phyloP scores from a whole-genome alignment of 2,329 filamentous ascomycete species.

The Beauveria australis region DNA sequence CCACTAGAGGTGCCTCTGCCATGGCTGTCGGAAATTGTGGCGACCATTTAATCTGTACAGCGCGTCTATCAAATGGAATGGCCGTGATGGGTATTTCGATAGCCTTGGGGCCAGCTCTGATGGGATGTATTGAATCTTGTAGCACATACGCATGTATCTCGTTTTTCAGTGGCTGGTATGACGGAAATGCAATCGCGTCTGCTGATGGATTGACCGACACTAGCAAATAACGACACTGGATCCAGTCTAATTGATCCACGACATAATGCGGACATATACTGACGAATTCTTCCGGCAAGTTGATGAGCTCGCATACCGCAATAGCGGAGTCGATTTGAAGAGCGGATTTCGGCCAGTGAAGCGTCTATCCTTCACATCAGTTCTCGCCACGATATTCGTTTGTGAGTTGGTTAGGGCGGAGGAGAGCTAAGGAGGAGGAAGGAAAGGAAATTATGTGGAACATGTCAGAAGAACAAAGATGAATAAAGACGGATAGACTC shows the following conservation, averaged over 20 bases:
- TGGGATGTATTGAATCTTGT: slow-evolving; percentile 18
- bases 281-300: slow-evolving; percentile 55
- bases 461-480: too few species aligned
- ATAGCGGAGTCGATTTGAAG: slow-evolving; percentile 53
- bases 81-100: slow-evolving; percentile 21
- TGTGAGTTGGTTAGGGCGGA: too few species aligned
- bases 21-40: too few species aligned
- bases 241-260: slow-evolving; percentile 71
- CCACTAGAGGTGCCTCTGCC: background rate
- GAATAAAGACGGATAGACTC: too few species aligned
- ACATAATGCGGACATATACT: slow-evolving; percentile 56
- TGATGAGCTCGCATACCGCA: slow-evolving; percentile 80
- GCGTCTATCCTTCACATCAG: background rate
- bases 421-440: too few species aligned
- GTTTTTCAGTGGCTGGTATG: slow-evolving; percentile 8
- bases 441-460: too few species aligned
- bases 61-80: slow-evolving; percentile 13
- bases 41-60: background rate
- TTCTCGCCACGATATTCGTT: too few species aligned
- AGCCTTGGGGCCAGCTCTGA: background rate
- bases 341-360: slow-evolving; percentile 58
- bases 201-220: slow-evolving; percentile 23
- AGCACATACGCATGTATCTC: slow-evolving; percentile 16
- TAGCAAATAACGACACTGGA: slow-evolving; percentile 81
- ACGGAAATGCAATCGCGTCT: slow-evolving; percentile 10